Base-by-base conservation (phyloP, 2,329 filamentous ascomycete species). In the Cladophialophora bantiana region DNA sequence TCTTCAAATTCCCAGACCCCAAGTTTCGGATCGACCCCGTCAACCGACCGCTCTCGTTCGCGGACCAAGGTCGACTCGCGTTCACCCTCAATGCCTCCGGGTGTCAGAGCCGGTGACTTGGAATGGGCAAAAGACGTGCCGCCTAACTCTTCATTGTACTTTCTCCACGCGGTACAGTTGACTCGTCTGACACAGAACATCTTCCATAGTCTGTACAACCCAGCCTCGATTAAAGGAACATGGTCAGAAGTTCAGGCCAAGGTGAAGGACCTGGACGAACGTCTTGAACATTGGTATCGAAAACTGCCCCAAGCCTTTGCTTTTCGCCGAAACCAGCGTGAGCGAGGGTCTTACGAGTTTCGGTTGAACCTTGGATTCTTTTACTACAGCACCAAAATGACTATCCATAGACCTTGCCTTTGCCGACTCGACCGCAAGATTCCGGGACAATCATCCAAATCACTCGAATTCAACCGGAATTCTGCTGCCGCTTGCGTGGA, bases 321-420 rank as follows among this genome's bases (percentile, higher is more conserved):
- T 45, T 78, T 78, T 56, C 70, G 72, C 12, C 71, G 73, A 2
- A 78, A 74, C 7, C 73, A 76, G 55, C 71, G 70, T 48, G 64
- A 71, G 9, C 70, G 70, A 1, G 71, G 65, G 4, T 69, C 76
- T 18, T 74, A 81, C 18, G 77, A 80, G 53, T 72, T 70, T 57
- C 80, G 80, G 55, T 72, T 82, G 56, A 75, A 75, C 31, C 72
- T 83, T 18, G 81, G 78, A 2, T 79, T 83, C 58, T 75, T 78
- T 57, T 83, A 79, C 72, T 80, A 82, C 65, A 81, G 81, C 62
- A 75, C 77, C 20, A 77, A 77, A 26, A 80, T 81, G 63, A 80
- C 79, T 18, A 74, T 82, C 6, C 78, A 81, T 54, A 78, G 81
- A 15, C 81, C 81, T 4, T 82, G 80, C 68, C 77, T 82, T n/a